Percentiles rank a stretch among this genome's conserved stretches.
phyloP scores from a whole-genome alignment of 2,329 filamentous ascomycete genomes.

The Keithomyces neogunnii region DNA sequence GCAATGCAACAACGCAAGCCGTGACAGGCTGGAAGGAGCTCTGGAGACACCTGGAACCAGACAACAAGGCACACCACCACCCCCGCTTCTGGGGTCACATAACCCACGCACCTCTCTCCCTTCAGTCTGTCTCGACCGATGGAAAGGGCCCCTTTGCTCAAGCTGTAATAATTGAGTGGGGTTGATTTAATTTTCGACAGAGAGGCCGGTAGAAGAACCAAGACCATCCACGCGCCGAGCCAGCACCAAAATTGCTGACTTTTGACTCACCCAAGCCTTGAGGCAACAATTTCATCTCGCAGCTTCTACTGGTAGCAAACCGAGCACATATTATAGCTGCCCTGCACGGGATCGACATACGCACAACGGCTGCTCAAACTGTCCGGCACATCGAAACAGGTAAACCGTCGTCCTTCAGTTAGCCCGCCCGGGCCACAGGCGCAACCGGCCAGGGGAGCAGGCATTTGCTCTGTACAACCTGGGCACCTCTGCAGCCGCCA shows the following conservation, averaged over 20 bases:
- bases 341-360: no score
- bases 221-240: neutral
- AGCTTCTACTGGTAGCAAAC: neutral
- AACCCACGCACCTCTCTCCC: neutral
- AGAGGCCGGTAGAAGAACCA: neutral
- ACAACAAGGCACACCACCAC: neutral
- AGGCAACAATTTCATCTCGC: neutral
- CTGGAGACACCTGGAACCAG: neutral
- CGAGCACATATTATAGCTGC: neutral
- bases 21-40: neutral
- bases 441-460: neutral
- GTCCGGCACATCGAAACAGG: no score
- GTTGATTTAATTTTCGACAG: neutral
- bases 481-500: neutral
- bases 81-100: constrained; percentile 4
- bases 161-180: neutral
- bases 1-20: neutral
- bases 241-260: neutral
- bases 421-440: neutral
- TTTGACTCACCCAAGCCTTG: neutral
- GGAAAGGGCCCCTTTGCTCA: neutral
- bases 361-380: no score
- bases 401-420: neutral
- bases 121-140: neutral
- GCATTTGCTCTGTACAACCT: neutral